Base-by-base conservation (phyloP, 2,329 filamentous ascomycete species). In the Anthostomella pinea region DNA sequence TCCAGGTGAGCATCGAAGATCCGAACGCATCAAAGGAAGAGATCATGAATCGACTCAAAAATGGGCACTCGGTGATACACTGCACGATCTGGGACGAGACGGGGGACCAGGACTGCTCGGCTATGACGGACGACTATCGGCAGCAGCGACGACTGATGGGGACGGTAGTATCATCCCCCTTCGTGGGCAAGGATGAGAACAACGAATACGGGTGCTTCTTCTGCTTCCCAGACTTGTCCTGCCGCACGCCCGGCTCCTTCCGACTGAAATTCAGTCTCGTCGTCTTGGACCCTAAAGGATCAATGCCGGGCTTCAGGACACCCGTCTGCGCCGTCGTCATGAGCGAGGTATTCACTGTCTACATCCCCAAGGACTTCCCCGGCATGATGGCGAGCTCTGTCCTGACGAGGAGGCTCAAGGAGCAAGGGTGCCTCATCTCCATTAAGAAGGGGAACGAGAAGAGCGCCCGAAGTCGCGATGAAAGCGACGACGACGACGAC, bases 381-480 rank as follows among this genome's bases (percentile, higher is more conserved):
- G 87, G 87, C 5, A 93, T 93, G 86, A 73, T 81, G 39, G 81
- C 85, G 1, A 89, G 84, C 58, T 89, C 84, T 17, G 69, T 75
- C 13, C 64, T 93, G 23, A 87, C 87, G 2, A 85, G 85, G 58
- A 72, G 76, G 20, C 66, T 93, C 39, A 87, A 87, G 59, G 73
- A 85, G 52, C 87, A 91, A 63, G 87, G 87, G 4, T 87, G 87
- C 53, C 80, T 88, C 32, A 89, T 93, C 43, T 86, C 86, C 22
- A 86, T 91, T 45, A 91, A 91, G 66, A 93, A 91, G 58, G 87
- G 87, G 10, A 89, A 87, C 48, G 83, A 88, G 41, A 81, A 78
- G 60, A 67, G n/a, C n/a, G n/a, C 66, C 21, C 63, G 62, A 33
- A 52, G 45, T 33, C 62, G 59, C 10, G 65, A 67, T 8, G 67